These are phyloP conservation scores for Gynandropsis gynandra DNA, from an alignment of 345 rosid genomes.

Conservation along the genomic window DNA sequence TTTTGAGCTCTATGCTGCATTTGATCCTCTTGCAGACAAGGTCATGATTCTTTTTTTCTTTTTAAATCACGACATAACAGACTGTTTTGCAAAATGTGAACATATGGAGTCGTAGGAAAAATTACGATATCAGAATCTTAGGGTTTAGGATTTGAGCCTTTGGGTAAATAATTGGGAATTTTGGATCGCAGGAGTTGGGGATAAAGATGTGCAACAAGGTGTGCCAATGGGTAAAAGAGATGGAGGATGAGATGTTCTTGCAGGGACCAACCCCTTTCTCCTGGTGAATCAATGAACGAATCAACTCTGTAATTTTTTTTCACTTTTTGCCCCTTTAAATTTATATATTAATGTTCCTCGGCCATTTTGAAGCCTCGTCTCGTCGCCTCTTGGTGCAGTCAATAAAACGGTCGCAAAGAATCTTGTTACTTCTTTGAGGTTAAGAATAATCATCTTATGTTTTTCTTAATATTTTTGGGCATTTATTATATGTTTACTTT, in stretches of 20 bases:
- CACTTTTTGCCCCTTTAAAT: neutral
- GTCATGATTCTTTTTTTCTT: conserved; percentile 26
- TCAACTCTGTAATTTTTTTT: too few species aligned
- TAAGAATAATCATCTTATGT: too few species aligned
- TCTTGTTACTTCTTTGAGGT: too few species aligned
- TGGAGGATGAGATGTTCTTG: conserved; percentile 89
- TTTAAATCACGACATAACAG: neutral
- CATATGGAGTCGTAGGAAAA: too few species aligned
- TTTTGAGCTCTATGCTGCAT: conserved; percentile 95
- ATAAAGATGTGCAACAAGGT: conserved; percentile 88
- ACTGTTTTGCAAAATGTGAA: neutral
- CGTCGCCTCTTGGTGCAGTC: too few species aligned
- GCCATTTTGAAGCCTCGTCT: too few species aligned
- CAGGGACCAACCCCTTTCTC: conserved; percentile 98
- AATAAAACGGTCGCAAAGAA: too few species aligned
- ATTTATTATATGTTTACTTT: too few species aligned
- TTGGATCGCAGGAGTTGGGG: conserved; percentile 59
- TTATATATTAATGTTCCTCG: neutral
- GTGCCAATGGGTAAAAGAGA: conserved; percentile 91
- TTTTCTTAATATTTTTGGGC: too few species aligned
- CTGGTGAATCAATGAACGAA: too few species aligned
- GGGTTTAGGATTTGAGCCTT: too few species aligned
- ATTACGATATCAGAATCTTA: too few species aligned
- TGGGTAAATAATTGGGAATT: neutral
- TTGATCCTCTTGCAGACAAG: conserved; percentile 98